phyloP scores from a whole-genome alignment of 1,139 yeast genomes.

The Candida sojae region DNA sequence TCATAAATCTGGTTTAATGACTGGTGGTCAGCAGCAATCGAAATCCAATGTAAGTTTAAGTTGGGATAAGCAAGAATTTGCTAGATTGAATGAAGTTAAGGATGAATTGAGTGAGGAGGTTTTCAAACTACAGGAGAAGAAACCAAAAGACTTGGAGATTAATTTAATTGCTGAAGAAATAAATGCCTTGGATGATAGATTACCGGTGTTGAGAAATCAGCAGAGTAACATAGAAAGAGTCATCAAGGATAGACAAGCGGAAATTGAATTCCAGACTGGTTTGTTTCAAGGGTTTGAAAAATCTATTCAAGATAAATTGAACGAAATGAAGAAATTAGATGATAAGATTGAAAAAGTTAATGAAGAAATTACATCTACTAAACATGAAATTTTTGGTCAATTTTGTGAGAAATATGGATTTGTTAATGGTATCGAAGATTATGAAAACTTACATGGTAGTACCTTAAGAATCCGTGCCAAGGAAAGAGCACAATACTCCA shows the following conservation, averaged over 20 bases:
- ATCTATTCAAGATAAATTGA: constrained; percentile 20
- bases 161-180: constrained; percentile 59
- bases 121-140: constrained; percentile 46
- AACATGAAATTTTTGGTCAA: constrained; percentile 46
- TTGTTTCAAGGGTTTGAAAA: constrained; percentile 20
- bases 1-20: constrained; percentile 86
- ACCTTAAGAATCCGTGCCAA: constrained; percentile 59
- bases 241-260: constrained; percentile 55
- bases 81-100: constrained; percentile 56
- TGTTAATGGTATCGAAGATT: constrained; percentile 56
- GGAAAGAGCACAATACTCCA: constrained; percentile 62
- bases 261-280: constrained; percentile 51
- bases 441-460: constrained; percentile 68
- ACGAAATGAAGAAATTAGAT: constrained; percentile 31
- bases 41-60: constrained; percentile 32
- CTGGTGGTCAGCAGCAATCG: constrained; percentile 71
- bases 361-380: constrained; percentile 36
- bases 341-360: constrained; percentile 25
- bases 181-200: constrained; percentile 52
- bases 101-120: constrained; percentile 62
- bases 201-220: constrained; percentile 55
- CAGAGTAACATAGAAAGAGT: constrained; percentile 51
- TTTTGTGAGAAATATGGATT: constrained; percentile 61
- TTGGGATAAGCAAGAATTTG: constrained; percentile 80
- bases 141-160: constrained; percentile 59